A percentile compares a stretch with the other conserved stretches of the same genome.
These are phyloP conservation scores for Arthrinium puccinioides DNA, from an alignment of 2,329 filamentous ascomycete genomes.

Conservation along the genomic window DNA sequence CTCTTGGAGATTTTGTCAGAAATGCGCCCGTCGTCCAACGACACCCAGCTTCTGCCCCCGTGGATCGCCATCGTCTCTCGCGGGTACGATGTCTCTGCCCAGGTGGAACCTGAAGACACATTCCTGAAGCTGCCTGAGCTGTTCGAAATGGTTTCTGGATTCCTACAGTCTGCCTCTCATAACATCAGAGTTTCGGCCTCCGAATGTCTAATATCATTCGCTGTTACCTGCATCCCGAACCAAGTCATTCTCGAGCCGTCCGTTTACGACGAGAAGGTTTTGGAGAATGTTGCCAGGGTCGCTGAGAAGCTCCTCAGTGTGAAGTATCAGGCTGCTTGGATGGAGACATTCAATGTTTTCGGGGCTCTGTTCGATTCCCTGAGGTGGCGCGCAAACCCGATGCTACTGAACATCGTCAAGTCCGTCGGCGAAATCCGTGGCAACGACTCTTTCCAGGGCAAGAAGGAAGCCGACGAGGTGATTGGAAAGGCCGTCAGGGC, in stretches of 20 bases:
- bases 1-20: conserved; percentile 89
- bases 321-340: conserved; percentile 90
- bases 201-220: conserved; percentile 88
- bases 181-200: conserved; percentile 94
- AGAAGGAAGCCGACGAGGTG: conserved; percentile 90
- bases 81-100: conserved; percentile 88
- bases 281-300: conserved; percentile 72
- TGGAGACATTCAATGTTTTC: conserved; percentile 86
- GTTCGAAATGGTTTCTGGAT: conserved; percentile 71
- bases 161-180: conserved; percentile 79
- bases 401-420: conserved; percentile 67
- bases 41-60: conserved; percentile 87
- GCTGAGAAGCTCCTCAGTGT: conserved; percentile 73
- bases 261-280: conserved; percentile 81
- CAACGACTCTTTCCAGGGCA: conserved; percentile 83
- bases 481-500: conserved; percentile 81
- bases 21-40: conserved; percentile 82
- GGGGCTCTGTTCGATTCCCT: conserved; percentile 81
- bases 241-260: conserved; percentile 82
- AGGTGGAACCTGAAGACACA: conserved; percentile 82
- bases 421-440: conserved; percentile 80
- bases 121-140: conserved; percentile 84
- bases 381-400: conserved; percentile 76
- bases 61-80: conserved; percentile 95
- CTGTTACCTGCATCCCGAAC: conserved; percentile 81